Evolutionary conservation across 1,284 basidiomycete genomes (phyloP).

Genomic region (Rhodotorula sp.): DNA sequence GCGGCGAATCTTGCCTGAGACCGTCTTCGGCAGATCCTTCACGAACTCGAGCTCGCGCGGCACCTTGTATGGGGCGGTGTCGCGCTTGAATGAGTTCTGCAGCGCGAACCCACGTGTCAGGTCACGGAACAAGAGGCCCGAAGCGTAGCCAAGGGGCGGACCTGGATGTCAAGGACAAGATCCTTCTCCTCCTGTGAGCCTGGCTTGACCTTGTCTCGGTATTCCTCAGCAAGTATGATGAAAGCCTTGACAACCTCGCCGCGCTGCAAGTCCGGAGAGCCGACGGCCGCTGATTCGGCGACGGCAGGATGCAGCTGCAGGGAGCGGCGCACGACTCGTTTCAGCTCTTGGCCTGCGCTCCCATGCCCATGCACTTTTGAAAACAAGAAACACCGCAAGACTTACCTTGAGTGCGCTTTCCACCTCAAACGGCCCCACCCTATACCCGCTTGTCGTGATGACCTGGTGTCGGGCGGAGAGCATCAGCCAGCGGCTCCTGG

Average conservation of each 20-base stretch:
- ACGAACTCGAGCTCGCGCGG: slow-evolving; percentile 34
- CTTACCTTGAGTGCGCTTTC: slow-evolving; percentile 37
- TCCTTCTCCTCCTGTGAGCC: slow-evolving; percentile 7
- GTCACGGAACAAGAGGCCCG: neutral
- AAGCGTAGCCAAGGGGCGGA: neutral
- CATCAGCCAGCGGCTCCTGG: too few species aligned
- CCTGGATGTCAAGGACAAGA: slow-evolving; percentile 33
- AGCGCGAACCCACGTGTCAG: neutral
- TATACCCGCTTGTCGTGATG: slow-evolving; percentile 34
- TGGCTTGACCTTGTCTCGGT: slow-evolving; percentile 6
- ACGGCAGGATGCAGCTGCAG: slow-evolving; percentile 38
- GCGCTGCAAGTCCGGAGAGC: slow-evolving; percentile 30
- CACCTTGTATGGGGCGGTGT: slow-evolving; percentile 39
- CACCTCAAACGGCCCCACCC: slow-evolving; percentile 41
- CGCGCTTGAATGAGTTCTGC: slow-evolving; percentile 21
- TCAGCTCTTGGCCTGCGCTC: too few species aligned
- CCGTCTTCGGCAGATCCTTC: slow-evolving; percentile 33
- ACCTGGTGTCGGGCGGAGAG: slow-evolving; percentile 4
- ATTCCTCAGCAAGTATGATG: slow-evolving; percentile 30
- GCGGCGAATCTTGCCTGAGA: slow-evolving; percentile 35
- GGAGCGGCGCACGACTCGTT: neutral
- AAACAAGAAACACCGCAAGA: too few species aligned
- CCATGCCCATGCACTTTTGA: too few species aligned
- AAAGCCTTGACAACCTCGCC: slow-evolving; percentile 41
- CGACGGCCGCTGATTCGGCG: slow-evolving; percentile 39